These are phyloP conservation scores for Cenchrus fungigraminus DNA, from an alignment of 176 grass and related monocot genomes.

Conservation along the genomic window DNA sequence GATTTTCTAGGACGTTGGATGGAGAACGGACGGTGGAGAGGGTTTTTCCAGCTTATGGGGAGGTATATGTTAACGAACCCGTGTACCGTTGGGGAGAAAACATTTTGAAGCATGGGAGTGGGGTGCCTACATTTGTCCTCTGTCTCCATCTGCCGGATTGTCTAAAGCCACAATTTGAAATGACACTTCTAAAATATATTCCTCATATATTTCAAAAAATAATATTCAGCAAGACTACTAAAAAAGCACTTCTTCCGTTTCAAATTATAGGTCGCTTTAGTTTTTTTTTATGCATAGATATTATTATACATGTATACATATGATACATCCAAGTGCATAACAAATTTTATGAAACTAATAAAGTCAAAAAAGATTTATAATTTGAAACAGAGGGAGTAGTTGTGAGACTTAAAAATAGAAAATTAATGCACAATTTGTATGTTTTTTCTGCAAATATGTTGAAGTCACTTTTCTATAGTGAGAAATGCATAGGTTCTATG, in stretches of 20 bases:
- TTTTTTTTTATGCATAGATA: no score
- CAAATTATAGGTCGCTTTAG: no score
- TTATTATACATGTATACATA: no score
- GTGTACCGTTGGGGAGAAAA: constrained; percentile 51
- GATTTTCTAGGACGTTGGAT: constrained; percentile 23
- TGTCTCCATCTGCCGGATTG: constrained; percentile 6
- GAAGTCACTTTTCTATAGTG: background rate
- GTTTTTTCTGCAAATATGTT: background rate
- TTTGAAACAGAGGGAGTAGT: background rate
- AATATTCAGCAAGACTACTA: background rate
- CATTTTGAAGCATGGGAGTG: constrained; percentile 4
- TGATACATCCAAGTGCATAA: no score
- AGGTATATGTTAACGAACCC: constrained; percentile 22
- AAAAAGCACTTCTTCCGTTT: background rate
- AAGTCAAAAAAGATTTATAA: no score
- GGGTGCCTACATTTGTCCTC: background rate
- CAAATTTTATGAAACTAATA: no score
- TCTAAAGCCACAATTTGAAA: background rate
- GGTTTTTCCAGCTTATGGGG: constrained; percentile 15
- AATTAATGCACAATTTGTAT: background rate
- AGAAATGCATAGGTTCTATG: background rate
- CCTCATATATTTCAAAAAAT: no score
- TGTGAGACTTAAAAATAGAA: background rate
- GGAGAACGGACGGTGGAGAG: constrained; percentile 16
- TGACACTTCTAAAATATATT: background rate